These are phyloP conservation scores for Huiozyma naganishii DNA, from an alignment of 805 yeast species.

Conservation along the genomic window DNA sequence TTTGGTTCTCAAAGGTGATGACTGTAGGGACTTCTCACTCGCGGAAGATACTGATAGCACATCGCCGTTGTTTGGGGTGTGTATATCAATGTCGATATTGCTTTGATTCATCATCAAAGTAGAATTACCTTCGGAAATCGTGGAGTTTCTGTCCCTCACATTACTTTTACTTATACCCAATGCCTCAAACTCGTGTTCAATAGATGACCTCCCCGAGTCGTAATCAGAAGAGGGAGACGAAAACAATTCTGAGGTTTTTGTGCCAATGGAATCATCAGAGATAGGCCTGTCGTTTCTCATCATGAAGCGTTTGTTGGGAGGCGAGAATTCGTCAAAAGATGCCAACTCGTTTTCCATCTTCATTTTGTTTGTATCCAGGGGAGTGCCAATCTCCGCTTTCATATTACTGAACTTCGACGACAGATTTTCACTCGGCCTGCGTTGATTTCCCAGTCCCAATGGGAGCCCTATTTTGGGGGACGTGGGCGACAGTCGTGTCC, in stretches of 20 bases:
- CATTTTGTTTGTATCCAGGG: slow-evolving; percentile 1
- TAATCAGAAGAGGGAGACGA: slow-evolving; percentile 22
- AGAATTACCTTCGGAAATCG: slow-evolving; percentile 2
- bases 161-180: background rate
- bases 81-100: background rate
- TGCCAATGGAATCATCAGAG: slow-evolving; percentile 25
- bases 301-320: slow-evolving; percentile 17
- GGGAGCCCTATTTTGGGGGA: slow-evolving; percentile 9
- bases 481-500: background rate
- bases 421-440: slow-evolving; percentile 27
- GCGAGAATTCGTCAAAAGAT: slow-evolving; percentile 6
- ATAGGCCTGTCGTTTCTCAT: slow-evolving; percentile 18
- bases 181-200: slow-evolving; percentile 17
- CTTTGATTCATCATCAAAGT: slow-evolving; percentile 2
- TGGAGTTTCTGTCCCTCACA: slow-evolving; percentile 4
- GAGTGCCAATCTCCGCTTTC: background rate
- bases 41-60: background rate
- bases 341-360: background rate
- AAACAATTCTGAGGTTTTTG: slow-evolving; percentile 21
- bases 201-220: slow-evolving; percentile 19
- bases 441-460: slow-evolving; percentile 18
- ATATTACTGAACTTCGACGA: slow-evolving; percentile 8
- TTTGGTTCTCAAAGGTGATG: slow-evolving; percentile 3
- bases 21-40: slow-evolving; percentile 1
- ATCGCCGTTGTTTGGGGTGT: background rate